phyloP scores from a whole-genome alignment of 2,329 filamentous ascomycete genomes.

The Laburnicola sp. region DNA sequence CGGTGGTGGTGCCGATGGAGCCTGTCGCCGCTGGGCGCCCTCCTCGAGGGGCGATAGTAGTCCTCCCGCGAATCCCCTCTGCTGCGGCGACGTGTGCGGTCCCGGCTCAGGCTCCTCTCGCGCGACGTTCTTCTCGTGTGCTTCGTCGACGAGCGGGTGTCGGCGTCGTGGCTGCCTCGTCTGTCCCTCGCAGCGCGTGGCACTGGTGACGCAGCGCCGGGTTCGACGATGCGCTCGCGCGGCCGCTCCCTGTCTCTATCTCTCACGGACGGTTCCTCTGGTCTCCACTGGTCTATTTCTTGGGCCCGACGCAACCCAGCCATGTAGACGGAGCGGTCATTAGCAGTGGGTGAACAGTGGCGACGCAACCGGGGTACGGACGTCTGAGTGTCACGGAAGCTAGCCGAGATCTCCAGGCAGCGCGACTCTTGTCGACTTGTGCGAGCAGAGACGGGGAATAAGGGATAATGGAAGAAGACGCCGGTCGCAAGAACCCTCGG shows the following conservation, averaged over 20 bases:
- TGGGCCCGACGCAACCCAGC: slow-evolving; percentile 48
- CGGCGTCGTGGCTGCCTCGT: slow-evolving; percentile 34
- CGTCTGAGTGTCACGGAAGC: slow-evolving; percentile 42
- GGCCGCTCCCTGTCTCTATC: slow-evolving; percentile 37
- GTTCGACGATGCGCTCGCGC: slow-evolving; percentile 32
- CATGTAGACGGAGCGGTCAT: slow-evolving; percentile 49
- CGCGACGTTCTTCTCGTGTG: slow-evolving; percentile 35
- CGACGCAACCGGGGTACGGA: slow-evolving; percentile 40
- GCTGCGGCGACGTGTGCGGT: slow-evolving; percentile 39
- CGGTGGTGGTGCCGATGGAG: slow-evolving; percentile 38
- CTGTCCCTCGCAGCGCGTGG: slow-evolving; percentile 42
- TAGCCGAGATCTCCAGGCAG: slow-evolving; percentile 38
- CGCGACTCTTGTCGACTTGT: slow-evolving; percentile 21
- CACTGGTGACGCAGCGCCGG: slow-evolving; percentile 41
- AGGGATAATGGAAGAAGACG: slow-evolving; percentile 15
- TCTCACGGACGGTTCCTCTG: slow-evolving; percentile 44
- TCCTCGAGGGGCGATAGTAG: slow-evolving; percentile 41
- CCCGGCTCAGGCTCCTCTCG: slow-evolving; percentile 38
- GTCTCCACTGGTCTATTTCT: slow-evolving; percentile 50
- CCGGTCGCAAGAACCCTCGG: slow-evolving; percentile 7
- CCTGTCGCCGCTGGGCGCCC: slow-evolving; percentile 43
- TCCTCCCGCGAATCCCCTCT: slow-evolving; percentile 38
- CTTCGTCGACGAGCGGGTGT: slow-evolving; percentile 29
- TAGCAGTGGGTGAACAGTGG: slow-evolving; percentile 35
- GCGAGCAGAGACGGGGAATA: slow-evolving; percentile 15